Conservation (phyloP, 345 rosid genomes). For the Populus simonii region DNA sequence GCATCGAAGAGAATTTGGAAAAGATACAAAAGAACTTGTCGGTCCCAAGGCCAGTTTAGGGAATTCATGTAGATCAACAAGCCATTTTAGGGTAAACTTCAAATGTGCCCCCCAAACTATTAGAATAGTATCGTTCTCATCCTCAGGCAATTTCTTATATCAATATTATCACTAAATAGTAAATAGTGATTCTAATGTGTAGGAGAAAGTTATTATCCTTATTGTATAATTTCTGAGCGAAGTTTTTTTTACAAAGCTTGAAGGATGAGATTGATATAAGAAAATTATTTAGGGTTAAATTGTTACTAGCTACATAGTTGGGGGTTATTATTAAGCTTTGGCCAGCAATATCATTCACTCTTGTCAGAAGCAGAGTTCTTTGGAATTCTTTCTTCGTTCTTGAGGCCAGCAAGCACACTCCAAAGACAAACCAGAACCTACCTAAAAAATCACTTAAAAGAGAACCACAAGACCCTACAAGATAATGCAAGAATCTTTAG, state of each 20-base stretch:
- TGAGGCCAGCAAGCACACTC: slow-evolving; percentile 16
- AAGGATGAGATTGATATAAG: neutral
- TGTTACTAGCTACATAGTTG: neutral
- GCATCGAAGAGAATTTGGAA: neutral
- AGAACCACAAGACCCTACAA: slow-evolving; percentile 8
- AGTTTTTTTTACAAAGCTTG: neutral
- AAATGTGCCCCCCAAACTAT: neutral
- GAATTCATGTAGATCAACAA: neutral
- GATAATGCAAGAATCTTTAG: slow-evolving; percentile 71
- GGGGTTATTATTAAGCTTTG: neutral
- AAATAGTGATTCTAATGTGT: too few relatives aligned
- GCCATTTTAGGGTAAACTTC: neutral
- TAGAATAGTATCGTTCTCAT: too few relatives aligned
- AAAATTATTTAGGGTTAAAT: neutral
- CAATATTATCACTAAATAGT: too few relatives aligned
- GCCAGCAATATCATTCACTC: neutral
- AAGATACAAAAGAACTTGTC: slow-evolving; percentile 8
- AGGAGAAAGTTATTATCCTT: too few relatives aligned
- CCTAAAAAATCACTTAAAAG: neutral
- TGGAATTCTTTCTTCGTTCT: neutral
- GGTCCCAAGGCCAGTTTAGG: slow-evolving; percentile 23
- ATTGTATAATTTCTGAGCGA: too few relatives aligned
- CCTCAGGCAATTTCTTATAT: neutral
- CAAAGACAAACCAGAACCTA: slow-evolving; percentile 12
- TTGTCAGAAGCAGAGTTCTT: slow-evolving; percentile 7